phyloP scores from a whole-genome alignment of 2,329 filamentous ascomycete species.

The Calonectria henricotiae region DNA sequence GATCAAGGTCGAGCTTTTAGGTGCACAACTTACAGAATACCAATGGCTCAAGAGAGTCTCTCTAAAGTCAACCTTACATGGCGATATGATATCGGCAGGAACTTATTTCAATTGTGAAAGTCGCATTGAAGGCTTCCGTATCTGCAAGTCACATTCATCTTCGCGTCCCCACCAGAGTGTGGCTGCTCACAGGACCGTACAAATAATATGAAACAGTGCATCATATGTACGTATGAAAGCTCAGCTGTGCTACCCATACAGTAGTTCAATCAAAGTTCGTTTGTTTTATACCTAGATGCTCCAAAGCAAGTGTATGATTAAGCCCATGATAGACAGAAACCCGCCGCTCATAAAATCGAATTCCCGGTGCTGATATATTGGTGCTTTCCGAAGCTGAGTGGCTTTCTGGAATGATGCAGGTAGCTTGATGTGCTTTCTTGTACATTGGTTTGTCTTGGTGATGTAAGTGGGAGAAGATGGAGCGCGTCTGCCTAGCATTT shows the following conservation, averaged over 20 bases:
- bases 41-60: neutral
- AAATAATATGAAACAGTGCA: too few relatives aligned
- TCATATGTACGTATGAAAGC: too few relatives aligned
- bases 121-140: too few relatives aligned
- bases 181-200: too few relatives aligned
- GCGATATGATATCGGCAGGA: too few relatives aligned
- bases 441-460: neutral
- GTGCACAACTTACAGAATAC: neutral
- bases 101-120: too few relatives aligned
- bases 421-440: slow-evolving; percentile 2
- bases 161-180: too few relatives aligned
- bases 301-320: neutral
- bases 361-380: too few relatives aligned
- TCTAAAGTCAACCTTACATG: too few relatives aligned
- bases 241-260: too few relatives aligned
- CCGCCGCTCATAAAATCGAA: neutral
- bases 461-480: neutral
- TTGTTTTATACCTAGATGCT: neutral
- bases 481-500: slow-evolving; percentile 9
- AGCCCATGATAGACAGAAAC: neutral
- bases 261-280: too few relatives aligned
- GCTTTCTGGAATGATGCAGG: neutral
- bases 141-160: too few relatives aligned
- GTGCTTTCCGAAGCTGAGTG: neutral
- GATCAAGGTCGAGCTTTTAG: neutral